Conservation (phyloP, 805 yeast genomes). For the Yarrowia alimentaria region DNA sequence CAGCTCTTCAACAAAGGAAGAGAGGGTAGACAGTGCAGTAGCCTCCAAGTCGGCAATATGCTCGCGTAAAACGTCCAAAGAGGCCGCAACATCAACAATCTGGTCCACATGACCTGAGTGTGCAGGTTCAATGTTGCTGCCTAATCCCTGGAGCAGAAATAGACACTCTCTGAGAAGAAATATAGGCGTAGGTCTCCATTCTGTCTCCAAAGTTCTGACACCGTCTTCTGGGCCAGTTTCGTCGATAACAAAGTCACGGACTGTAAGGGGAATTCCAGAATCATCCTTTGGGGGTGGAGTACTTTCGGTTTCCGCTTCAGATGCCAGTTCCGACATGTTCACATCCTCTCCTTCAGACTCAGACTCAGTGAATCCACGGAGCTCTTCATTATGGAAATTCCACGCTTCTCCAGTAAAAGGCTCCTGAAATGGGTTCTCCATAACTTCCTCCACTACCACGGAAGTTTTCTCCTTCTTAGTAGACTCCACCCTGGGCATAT, state of each 20-base stretch:
- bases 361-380: conserved; percentile 14
- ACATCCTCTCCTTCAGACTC: background rate
- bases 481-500: background rate
- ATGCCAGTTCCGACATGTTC: background rate
- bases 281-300: background rate
- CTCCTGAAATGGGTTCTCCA: background rate
- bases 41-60: background rate
- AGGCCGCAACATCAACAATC: conserved; percentile 4
- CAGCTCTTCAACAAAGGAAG: conserved; percentile 3
- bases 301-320: background rate
- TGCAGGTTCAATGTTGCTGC: conserved; percentile 1
- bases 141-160: conserved; percentile 6
- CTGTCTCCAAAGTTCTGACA: background rate
- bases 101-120: conserved; percentile 12
- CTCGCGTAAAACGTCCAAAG: conserved; percentile 1
- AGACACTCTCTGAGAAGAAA: conserved; percentile 8
- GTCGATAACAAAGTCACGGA: background rate
- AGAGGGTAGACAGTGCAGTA: background rate
- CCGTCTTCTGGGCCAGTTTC: background rate
- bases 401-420: conserved; percentile 6
- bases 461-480: background rate
- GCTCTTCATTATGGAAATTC: conserved; percentile 16
- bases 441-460: background rate
- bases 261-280: background rate
- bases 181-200: conserved; percentile 1